Evolutionary conservation across 1,284 basidiomycete genomes (phyloP).

Genomic region (Heliocybe sulcata): DNA sequence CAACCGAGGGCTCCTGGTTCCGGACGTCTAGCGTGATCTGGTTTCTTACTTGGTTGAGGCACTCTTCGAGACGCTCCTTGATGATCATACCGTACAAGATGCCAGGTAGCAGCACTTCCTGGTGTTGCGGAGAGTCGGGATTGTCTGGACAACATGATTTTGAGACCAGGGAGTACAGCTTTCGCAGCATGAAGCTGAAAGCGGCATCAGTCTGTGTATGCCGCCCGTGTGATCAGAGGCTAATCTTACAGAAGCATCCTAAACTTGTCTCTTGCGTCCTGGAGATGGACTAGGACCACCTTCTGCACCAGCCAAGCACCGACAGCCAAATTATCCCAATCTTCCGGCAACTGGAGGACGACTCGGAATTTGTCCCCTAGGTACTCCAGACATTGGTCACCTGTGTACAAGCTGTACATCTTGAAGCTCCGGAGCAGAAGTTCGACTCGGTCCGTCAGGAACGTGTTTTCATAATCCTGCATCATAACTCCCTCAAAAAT

Average conservation of each 20-base stretch:
- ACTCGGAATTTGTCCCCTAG: slow-evolving; percentile 98
- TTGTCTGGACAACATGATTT: slow-evolving; percentile 92
- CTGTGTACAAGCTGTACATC: slow-evolving; percentile 82
- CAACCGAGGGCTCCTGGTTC: slow-evolving; percentile 63
- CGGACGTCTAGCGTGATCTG: slow-evolving; percentile 75
- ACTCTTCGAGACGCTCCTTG: slow-evolving; percentile 95
- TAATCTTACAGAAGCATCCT: slow-evolving; percentile 81
- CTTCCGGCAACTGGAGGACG: slow-evolving; percentile 87
- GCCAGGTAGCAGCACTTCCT: slow-evolving; percentile 95
- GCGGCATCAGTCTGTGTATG: neutral
- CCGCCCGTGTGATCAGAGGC: too few relatives aligned
- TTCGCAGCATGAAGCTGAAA: slow-evolving; percentile 91
- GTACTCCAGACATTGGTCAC: slow-evolving; percentile 92
- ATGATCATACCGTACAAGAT: slow-evolving; percentile 95
- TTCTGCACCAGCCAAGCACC: slow-evolving; percentile 85
- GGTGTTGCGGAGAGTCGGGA: slow-evolving; percentile 97
- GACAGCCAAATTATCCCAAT: slow-evolving; percentile 83
- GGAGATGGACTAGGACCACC: slow-evolving; percentile 88
- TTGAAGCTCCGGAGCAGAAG: slow-evolving; percentile 97
- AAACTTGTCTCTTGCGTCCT: slow-evolving; percentile 91
- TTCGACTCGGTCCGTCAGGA: slow-evolving; percentile 96
- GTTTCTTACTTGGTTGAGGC: slow-evolving; percentile 67
- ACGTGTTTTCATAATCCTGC: slow-evolving; percentile 96
- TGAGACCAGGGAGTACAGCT: slow-evolving; percentile 90
- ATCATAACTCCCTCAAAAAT: slow-evolving; percentile 98